Evolutionary conservation across 768 basidiomycete genomes (phyloP).

Genomic region (Xanthoconium stramineum): DNA sequence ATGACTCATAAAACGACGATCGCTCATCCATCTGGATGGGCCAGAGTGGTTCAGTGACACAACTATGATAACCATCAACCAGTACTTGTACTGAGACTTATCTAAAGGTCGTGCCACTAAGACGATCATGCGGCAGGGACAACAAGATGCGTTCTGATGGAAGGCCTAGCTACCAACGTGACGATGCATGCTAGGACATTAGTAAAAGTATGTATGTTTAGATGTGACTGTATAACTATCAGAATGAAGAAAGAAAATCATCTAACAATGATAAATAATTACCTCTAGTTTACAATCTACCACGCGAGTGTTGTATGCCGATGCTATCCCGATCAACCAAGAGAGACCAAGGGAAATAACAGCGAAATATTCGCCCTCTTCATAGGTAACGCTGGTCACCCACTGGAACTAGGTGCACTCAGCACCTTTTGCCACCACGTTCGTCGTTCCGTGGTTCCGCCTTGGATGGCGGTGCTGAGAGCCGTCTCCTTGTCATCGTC

Average conservation of each 20-base stretch:
- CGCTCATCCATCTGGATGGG: too few relatives aligned
- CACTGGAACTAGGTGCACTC: slow-evolving; percentile 7
- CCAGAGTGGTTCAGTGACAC: too few relatives aligned
- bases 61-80: too few relatives aligned
- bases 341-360: background rate
- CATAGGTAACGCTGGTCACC: background rate
- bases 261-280: background rate
- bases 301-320: background rate
- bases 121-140: too few relatives aligned
- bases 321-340: background rate
- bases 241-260: background rate
- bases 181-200: background rate
- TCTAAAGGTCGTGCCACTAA: too few relatives aligned
- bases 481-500: background rate
- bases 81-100: too few relatives aligned
- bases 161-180: background rate
- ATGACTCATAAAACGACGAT: too few relatives aligned
- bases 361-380: too few relatives aligned
- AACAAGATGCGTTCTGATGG: too few relatives aligned
- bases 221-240: background rate
- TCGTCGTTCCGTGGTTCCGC: slow-evolving; percentile 19
- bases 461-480: background rate
- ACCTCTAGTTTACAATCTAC: background rate
- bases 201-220: background rate
- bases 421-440: slow-evolving; percentile 33